phyloP scores from a whole-genome alignment of 805 yeast genomes.

The Saturnispora gosingensis region DNA sequence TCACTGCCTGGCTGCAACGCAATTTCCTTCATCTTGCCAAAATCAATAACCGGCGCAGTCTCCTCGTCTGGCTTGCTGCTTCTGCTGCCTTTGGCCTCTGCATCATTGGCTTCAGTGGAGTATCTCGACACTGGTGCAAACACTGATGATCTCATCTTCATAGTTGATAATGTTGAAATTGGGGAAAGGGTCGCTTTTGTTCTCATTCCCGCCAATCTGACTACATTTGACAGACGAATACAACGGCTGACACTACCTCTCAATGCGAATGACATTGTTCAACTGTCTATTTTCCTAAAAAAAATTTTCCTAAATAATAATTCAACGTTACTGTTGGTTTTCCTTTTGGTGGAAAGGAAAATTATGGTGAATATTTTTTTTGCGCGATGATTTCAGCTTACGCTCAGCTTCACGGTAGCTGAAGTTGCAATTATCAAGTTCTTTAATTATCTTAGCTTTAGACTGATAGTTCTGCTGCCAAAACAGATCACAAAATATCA shows the following conservation, averaged over 20 bases:
- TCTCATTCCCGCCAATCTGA: not conserved
- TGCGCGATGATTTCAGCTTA: not conserved
- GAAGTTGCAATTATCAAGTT: not conserved
- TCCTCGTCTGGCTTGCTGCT: not conserved
- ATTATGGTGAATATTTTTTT: not conserved
- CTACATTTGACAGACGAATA: not conserved
- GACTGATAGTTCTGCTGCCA: too few relatives aligned
- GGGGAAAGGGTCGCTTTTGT: not conserved
- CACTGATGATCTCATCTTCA: not conserved
- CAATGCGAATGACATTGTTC: not conserved
- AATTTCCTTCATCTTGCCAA: slow-evolving; percentile 32
- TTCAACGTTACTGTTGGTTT: not conserved
- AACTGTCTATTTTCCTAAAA: not conserved
- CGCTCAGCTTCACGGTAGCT: not conserved
- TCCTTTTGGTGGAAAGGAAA: not conserved
- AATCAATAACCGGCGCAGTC: slow-evolving; percentile 26
- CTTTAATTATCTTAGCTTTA: too few relatives aligned
- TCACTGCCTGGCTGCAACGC: slow-evolving; percentile 35
- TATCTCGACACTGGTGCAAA: not conserved
- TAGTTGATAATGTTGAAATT: not conserved
- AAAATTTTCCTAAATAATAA: not conserved
- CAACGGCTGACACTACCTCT: not conserved
- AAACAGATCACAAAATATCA: too few relatives aligned
- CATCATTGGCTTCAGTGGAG: not conserved
- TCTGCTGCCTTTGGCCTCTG: not conserved